A percentile compares a stretch with the other conserved stretches of the same genome.
Evolutionary conservation across 1,139 yeast species (phyloP).

Genomic region (Candida freyschussii): DNA sequence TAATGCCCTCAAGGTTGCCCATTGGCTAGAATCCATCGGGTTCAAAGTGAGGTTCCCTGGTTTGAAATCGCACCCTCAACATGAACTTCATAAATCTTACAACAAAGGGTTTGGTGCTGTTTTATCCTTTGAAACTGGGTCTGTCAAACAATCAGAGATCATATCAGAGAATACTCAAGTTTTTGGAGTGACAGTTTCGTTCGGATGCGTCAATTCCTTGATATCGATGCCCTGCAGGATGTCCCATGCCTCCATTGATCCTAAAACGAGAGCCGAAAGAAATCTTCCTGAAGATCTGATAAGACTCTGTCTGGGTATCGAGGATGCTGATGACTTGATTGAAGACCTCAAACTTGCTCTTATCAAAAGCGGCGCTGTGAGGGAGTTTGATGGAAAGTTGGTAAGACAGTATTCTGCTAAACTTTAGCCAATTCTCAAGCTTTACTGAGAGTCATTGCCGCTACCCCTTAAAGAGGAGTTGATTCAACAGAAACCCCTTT

Average conservation of each 20-base stretch:
- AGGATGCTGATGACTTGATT: slow-evolving; percentile 46
- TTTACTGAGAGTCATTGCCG: too few species aligned
- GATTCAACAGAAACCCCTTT: too few species aligned
- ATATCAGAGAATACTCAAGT: slow-evolving; percentile 73
- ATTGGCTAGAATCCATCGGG: slow-evolving; percentile 61
- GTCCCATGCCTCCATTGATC: slow-evolving; percentile 96
- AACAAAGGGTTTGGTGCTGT: slow-evolving; percentile 90
- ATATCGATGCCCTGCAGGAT: slow-evolving; percentile 90
- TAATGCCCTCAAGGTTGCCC: slow-evolving; percentile 70
- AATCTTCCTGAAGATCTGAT: slow-evolving; percentile 89
- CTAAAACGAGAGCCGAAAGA: slow-evolving; percentile 78
- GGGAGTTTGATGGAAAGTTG: slow-evolving; percentile 26
- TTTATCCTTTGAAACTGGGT: slow-evolving; percentile 81
- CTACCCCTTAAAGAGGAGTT: too few species aligned
- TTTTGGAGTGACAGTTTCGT: slow-evolving; percentile 87
- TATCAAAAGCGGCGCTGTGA: slow-evolving; percentile 48
- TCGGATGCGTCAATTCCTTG: slow-evolving; percentile 89
- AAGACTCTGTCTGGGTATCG: slow-evolving; percentile 79
- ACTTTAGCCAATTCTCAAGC: too few species aligned
- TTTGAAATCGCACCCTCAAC: slow-evolving; percentile 72
- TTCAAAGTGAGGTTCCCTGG: slow-evolving; percentile 80
- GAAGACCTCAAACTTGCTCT: slow-evolving; percentile 71
- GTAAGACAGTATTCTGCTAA: slow-evolving; percentile 19
- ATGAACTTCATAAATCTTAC: slow-evolving; percentile 70
- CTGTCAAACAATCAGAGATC: slow-evolving; percentile 57